Conservation (phyloP, 2,329 filamentous ascomycete genomes). For the Trichoderma pleuroti region DNA sequence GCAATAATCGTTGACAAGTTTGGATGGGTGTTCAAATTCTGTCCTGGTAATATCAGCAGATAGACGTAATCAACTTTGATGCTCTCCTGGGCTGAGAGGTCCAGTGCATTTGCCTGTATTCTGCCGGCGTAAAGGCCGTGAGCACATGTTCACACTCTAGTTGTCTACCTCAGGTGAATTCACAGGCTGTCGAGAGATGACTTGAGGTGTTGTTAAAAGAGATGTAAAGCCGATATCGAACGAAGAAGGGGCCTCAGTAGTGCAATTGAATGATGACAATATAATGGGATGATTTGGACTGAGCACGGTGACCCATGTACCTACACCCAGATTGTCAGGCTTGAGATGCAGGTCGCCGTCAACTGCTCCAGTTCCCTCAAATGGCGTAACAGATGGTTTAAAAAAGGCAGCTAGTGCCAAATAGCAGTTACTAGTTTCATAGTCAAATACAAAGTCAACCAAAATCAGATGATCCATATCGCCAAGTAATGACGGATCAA, state of each 20-base stretch:
- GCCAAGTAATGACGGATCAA: not conserved
- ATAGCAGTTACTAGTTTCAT: not conserved
- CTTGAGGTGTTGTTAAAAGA: not conserved
- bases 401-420: not conserved
- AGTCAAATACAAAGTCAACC: not conserved
- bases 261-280: not conserved
- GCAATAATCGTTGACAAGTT: not conserved
- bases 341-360: not conserved
- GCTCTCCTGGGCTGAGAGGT: not conserved
- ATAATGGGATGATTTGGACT: not conserved
- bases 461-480: not conserved
- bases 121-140: not conserved
- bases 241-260: not conserved
- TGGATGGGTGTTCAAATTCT: not conserved
- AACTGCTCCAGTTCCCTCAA: not conserved
- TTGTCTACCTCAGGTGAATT: not conserved
- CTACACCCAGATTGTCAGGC: not conserved
- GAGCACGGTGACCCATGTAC: not conserved
- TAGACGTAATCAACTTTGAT: not conserved
- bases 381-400: not conserved
- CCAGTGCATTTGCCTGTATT: not conserved
- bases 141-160: not conserved
- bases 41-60: not conserved
- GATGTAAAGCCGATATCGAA: not conserved
- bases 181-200: not conserved